Percentiles rank a stretch among this genome's conserved stretches.
Evolutionary conservation across 257 asterid genomes (phyloP).

Genomic region (Ehretia macrophylla): DNA sequence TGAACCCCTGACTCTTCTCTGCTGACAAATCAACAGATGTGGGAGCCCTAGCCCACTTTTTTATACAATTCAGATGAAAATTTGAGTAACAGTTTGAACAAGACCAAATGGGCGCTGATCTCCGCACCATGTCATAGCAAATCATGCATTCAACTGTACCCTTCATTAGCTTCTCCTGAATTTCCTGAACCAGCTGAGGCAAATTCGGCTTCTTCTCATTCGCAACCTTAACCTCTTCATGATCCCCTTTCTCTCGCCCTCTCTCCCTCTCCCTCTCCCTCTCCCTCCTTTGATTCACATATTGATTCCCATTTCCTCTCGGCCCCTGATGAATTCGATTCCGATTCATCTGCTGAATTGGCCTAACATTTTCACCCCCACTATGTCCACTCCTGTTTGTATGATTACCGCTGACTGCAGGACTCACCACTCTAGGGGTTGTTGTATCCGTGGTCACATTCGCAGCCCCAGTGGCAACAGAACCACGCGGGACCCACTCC

Average conservation of each 20-base stretch:
- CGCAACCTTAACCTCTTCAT: background rate
- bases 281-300: conserved; percentile 37
- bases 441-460: conserved; percentile 1
- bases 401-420: conserved; percentile 11
- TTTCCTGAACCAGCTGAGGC: conserved; percentile 94
- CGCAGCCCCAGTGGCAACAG: conserved; percentile 12
- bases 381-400: conserved; percentile 9
- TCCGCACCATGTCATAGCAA: conserved; percentile 93
- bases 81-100: conserved; percentile 92
- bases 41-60: conserved; percentile 99
- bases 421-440: conserved; percentile 12
- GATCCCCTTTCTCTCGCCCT: conserved; percentile 16
- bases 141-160: conserved; percentile 98
- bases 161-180: conserved; percentile 78
- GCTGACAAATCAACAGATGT: conserved; percentile 79
- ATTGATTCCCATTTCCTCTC: conserved; percentile 29
- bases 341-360: conserved; percentile 9
- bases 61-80: conserved; percentile 79
- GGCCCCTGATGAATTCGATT: conserved; percentile 34
- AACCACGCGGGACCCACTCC: conserved; percentile 83
- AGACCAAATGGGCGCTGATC: conserved; percentile 90
- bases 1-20: conserved; percentile 76
- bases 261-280: conserved; percentile 35
- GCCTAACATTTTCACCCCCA: background rate
- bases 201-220: conserved; percentile 37